These are phyloP conservation scores for Cyclaneusma minus DNA, from an alignment of 2,329 filamentous ascomycete genomes.

Conservation along the genomic window DNA sequence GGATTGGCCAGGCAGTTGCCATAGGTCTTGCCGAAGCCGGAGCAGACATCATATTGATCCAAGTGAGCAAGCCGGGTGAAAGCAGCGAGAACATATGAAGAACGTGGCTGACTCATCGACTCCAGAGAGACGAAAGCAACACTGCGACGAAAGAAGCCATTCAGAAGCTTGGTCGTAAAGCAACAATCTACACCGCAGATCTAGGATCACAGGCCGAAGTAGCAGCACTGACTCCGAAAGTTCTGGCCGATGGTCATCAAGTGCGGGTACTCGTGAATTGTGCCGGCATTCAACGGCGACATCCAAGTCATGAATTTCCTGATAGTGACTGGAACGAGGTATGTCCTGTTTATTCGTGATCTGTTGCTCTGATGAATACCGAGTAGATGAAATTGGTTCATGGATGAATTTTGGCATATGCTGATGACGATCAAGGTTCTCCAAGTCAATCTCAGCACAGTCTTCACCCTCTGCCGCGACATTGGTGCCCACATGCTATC, in stretches of 20 bases:
- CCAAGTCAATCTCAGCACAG: slow-evolving; percentile 72
- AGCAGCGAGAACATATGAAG: too few relatives aligned
- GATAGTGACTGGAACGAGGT: slow-evolving; percentile 61
- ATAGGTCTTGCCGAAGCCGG: slow-evolving; percentile 22
- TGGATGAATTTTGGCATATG: background rate
- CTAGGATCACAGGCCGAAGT: slow-evolving; percentile 46
- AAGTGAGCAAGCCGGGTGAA: too few relatives aligned
- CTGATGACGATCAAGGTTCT: too few relatives aligned
- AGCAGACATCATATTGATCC: slow-evolving; percentile 23
- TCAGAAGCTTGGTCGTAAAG: slow-evolving; percentile 49
- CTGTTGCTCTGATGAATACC: slow-evolving; percentile 1
- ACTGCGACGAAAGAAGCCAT: slow-evolving; percentile 42
- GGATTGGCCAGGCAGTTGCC: slow-evolving; percentile 22
- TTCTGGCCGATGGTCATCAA: slow-evolving; percentile 46
- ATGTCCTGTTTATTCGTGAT: slow-evolving; percentile 5
- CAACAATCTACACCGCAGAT: slow-evolving; percentile 53
- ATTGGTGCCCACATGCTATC: slow-evolving; percentile 64
- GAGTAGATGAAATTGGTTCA: background rate
- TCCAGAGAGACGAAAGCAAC: slow-evolving; percentile 15
- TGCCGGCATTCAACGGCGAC: slow-evolving; percentile 70
- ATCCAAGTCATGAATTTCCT: slow-evolving; percentile 62
- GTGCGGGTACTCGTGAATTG: slow-evolving; percentile 75
- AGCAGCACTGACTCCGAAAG: slow-evolving; percentile 37
- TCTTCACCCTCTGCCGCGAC: slow-evolving; percentile 67
- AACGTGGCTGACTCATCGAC: slow-evolving; percentile 1